phyloP scores from a whole-genome alignment of 2,329 filamentous ascomycete species.

The Ascochyta rabiei region DNA sequence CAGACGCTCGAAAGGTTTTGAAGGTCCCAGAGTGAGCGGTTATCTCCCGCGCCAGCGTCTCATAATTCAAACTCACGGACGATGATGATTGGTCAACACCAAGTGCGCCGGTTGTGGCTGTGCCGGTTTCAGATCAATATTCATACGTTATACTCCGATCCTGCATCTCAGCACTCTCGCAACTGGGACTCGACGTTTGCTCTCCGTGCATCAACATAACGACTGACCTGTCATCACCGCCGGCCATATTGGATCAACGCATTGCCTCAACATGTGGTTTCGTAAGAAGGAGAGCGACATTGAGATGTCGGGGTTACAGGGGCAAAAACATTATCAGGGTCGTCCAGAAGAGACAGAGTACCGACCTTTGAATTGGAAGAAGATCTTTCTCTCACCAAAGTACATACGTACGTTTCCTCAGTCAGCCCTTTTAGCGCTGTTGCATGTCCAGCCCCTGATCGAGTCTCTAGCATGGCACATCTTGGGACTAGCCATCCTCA shows the following conservation, averaged over 20 bases:
- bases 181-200: background rate
- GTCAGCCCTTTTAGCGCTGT: background rate
- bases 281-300: constrained; percentile 36
- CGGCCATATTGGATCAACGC: background rate
- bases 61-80: constrained; percentile 22
- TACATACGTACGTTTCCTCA: constrained; percentile 40
- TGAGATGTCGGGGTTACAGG: constrained; percentile 38
- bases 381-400: constrained; percentile 41
- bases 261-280: constrained; percentile 24
- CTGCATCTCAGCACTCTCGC: constrained; percentile 1
- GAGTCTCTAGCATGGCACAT: constrained; percentile 39
- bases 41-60: constrained; percentile 37
- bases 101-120: constrained; percentile 26
- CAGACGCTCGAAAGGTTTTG: constrained; percentile 29
- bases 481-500: constrained; percentile 32
- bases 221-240: background rate
- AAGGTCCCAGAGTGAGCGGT: constrained; percentile 18
- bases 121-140: constrained; percentile 35
- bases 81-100: constrained; percentile 27
- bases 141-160: constrained; percentile 22
- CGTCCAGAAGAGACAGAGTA: constrained; percentile 43
- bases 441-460: constrained; percentile 11
- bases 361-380: constrained; percentile 42
- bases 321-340: constrained; percentile 19
- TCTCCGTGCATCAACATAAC: background rate